phyloP scores from a whole-genome alignment of 352 stramenopile genomes.

The Globisporangium alternatum region DNA sequence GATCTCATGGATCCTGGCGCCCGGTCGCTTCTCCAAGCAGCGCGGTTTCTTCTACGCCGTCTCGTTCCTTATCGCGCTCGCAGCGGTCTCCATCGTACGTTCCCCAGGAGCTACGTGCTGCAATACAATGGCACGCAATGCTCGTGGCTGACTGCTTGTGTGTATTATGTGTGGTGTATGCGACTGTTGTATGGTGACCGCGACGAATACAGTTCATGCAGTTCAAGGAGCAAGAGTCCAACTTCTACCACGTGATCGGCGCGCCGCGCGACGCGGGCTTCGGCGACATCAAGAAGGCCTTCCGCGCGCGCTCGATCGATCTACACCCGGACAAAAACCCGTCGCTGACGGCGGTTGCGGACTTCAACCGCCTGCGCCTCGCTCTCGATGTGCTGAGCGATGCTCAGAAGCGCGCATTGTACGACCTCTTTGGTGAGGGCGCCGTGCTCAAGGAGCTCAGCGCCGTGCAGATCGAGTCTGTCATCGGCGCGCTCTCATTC shows the following conservation, averaged over 20 bases:
- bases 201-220: constrained; percentile 56
- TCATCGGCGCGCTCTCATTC: constrained; percentile 92
- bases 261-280: constrained; percentile 87
- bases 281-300: constrained; percentile 96
- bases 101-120: background rate
- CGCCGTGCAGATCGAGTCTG: constrained; percentile 85
- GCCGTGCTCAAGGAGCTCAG: constrained; percentile 88
- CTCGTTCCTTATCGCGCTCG: constrained; percentile 89
- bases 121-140: background rate
- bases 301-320: constrained; percentile 93
- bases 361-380: constrained; percentile 94
- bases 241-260: constrained; percentile 94
- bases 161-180: background rate
- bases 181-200: background rate
- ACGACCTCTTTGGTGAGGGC: constrained; percentile 95
- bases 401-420: constrained; percentile 91
- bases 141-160: background rate
- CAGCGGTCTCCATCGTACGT: constrained; percentile 89
- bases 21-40: constrained; percentile 91
- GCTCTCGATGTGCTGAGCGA: constrained; percentile 94
- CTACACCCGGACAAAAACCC: constrained; percentile 98
- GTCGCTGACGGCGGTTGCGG: constrained; percentile 84
- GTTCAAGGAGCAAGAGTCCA: constrained; percentile 88
- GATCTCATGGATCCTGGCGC: constrained; percentile 95
- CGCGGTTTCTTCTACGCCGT: constrained; percentile 94